Evolutionary conservation across 75 land plant genomes (phyloP).

Genomic region (Cryptomeria japonica): DNA sequence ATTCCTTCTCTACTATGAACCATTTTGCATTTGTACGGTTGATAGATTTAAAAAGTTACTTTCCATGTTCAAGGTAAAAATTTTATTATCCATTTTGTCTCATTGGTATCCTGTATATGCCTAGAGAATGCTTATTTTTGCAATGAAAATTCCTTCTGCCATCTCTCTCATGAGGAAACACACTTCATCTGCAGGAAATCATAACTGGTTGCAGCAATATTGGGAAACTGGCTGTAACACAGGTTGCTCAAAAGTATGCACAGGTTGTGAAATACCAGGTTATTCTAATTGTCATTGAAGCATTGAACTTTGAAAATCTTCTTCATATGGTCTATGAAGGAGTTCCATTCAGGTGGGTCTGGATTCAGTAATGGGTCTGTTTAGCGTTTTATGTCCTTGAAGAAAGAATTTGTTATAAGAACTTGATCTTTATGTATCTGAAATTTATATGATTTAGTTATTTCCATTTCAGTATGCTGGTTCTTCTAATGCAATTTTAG

Average conservation of each 20-base stretch:
- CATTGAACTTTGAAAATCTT: conserved; percentile 77
- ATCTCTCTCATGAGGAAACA: neutral
- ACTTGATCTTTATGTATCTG: neutral
- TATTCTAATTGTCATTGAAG: conserved; percentile 82
- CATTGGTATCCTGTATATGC: neutral
- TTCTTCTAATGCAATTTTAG: neutral
- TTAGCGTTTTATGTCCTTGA: neutral
- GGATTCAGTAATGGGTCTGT: neutral
- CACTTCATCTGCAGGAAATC: conserved; percentile 48
- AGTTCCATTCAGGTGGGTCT: conserved; percentile 72
- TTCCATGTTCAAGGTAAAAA: conserved; percentile 63
- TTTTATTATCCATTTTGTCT: neutral
- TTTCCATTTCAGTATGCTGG: neutral
- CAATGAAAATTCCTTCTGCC: neutral
- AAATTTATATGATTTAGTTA: neutral
- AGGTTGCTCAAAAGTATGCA: conserved; percentile 55
- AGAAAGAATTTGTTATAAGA: neutral
- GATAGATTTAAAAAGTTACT: conserved; percentile 66
- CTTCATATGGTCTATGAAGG: conserved; percentile 79
- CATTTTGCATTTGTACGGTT: conserved; percentile 52
- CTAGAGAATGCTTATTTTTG: neutral
- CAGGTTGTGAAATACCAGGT: conserved; percentile 68
- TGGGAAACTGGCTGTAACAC: conserved; percentile 64
- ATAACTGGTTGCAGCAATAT: conserved; percentile 49
- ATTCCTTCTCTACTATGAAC: conserved; percentile 81